Base-by-base conservation (phyloP, 2,329 filamentous ascomycete species). In the Aspergillus jensenii region DNA sequence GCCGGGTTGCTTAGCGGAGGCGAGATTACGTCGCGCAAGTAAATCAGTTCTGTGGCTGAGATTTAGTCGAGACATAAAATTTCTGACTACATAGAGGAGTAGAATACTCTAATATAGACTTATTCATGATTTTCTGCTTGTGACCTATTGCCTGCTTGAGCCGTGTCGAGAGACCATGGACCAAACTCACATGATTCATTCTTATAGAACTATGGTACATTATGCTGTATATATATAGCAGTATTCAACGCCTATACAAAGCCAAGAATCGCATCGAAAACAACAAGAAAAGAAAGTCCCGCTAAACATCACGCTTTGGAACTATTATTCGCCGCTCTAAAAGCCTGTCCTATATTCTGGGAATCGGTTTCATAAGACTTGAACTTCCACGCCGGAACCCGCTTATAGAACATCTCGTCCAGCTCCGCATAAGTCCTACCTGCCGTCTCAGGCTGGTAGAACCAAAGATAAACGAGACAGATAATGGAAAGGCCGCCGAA, bases 1-100 rank as follows among this genome's bases (percentile, higher is more conserved):
- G 64, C 75, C 68, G 70, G 81, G 46, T 68, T 85, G 7, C 78
- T 80, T 64, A 64, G 69, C n/a, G 76, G 76, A 51, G 69, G 44
- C 57, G 68, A 57, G 52, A 70, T 65, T 47, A 63, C 71, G 41
- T 74, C 67, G 6, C 41, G 23, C 6, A 58, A 58, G 35, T 58
- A 50, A 33, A n/a, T 6, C 12, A 27, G 21, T 47, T 37, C 6
- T 23, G 6, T 46, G 37, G 21, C 15, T 23, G 7, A 44, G 37
- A 44, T 39, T 44, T 15, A 23, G 23, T 17, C 27, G 35, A 33
- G 33, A 31, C 41, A 41, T 31, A 19, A 21, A 17, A 31, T 31
- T 31, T 31, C 8, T 1, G 35, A 6, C 15, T 37, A 5, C 6
- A 37, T 37, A 37, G 35, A 37, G 35, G 33, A 15, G 2, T 14